Evolutionary conservation across 23 red algal genomes (phyloP).

Genomic region (Pyropia haitanensis): DNA sequence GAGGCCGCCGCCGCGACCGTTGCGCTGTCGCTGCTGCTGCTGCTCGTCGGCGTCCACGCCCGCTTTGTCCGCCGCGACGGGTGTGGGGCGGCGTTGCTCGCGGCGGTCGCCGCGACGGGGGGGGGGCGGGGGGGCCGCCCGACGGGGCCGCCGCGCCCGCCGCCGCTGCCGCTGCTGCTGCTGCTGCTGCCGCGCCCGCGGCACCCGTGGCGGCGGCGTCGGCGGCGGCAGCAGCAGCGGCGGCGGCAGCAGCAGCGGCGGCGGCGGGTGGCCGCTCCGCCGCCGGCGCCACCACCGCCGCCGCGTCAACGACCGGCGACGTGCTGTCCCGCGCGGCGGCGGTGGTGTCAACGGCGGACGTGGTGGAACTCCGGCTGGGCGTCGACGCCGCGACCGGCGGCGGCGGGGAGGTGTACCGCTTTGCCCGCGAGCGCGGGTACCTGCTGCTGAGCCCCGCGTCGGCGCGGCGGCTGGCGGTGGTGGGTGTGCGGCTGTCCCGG

Average conservation of each 20-base stretch:
- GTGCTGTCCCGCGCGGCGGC: not conserved
- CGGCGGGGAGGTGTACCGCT: conserved; percentile 26
- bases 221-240: not conserved
- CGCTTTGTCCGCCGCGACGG: conserved; percentile 54
- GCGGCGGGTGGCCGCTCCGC: not conserved
- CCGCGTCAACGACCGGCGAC: not conserved
- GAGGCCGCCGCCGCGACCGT: conserved; percentile 31
- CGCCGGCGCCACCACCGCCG: not conserved
- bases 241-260: not conserved
- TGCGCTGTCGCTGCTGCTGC: conserved; percentile 48
- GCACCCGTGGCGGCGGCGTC: no score
- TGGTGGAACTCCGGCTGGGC: no score
- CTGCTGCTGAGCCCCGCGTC: conserved; percentile 53
- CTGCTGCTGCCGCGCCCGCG: no score
- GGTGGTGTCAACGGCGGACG: no score
- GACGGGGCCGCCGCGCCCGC: not conserved
- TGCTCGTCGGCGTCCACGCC: conserved; percentile 38
- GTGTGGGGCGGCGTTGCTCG: conserved; percentile 33
- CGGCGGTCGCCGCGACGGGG: conserved; percentile 3
- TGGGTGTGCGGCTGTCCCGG: conserved; percentile 13
- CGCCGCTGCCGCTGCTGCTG: conserved; percentile 16
- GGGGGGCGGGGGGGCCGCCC: not conserved
- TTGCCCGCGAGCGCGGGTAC: conserved; percentile 70
- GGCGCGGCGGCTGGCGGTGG: conserved; percentile 37
- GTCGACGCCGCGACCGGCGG: not conserved